Conservation (phyloP, 2,329 filamentous ascomycete species). For the Paecilomyces formosus region DNA sequence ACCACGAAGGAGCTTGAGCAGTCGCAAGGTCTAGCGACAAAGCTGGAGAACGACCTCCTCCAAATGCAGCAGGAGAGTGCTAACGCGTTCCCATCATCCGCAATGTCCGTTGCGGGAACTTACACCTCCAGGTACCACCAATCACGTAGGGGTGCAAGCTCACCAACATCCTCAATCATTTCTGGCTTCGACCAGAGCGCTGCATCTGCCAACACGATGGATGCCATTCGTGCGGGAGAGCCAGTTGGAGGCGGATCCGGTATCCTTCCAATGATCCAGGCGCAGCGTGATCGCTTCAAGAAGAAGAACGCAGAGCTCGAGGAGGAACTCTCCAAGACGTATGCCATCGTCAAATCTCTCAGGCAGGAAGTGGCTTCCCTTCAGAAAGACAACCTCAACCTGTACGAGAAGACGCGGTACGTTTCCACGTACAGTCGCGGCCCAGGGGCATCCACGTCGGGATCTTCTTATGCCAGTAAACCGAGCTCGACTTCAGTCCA, state of each 20-base stretch:
- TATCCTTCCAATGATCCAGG: slow-evolving; percentile 96
- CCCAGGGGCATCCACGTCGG: slow-evolving; percentile 52
- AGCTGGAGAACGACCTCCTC: slow-evolving; percentile 84
- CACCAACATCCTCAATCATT: slow-evolving; percentile 95
- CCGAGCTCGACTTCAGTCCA: slow-evolving; percentile 67
- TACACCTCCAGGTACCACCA: slow-evolving; percentile 74
- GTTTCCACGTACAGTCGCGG: slow-evolving; percentile 85
- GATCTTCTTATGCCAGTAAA: slow-evolving; percentile 55
- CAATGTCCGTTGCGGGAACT: slow-evolving; percentile 86
- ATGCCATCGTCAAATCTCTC: slow-evolving; percentile 74
- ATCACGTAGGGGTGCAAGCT: slow-evolving; percentile 65
- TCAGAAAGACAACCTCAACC: slow-evolving; percentile 89
- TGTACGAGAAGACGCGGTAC: slow-evolving; percentile 97
- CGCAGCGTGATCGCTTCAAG: slow-evolving; percentile 96
- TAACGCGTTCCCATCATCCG: slow-evolving; percentile 74
- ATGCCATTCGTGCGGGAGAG: slow-evolving; percentile 57
- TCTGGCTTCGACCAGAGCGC: slow-evolving; percentile 79
- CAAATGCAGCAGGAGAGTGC: slow-evolving; percentile 78
- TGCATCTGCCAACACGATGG: slow-evolving; percentile 43
- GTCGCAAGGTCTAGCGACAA: slow-evolving; percentile 74
- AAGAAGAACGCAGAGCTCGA: slow-evolving; percentile 89
- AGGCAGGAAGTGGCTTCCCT: slow-evolving; percentile 85
- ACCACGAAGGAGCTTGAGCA: slow-evolving; percentile 83
- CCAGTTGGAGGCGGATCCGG: slow-evolving; percentile 69
- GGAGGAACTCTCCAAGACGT: slow-evolving; percentile 76